Base-by-base conservation (phyloP, 352 stramenopile genomes). In the Phytophthora vignae region DNA sequence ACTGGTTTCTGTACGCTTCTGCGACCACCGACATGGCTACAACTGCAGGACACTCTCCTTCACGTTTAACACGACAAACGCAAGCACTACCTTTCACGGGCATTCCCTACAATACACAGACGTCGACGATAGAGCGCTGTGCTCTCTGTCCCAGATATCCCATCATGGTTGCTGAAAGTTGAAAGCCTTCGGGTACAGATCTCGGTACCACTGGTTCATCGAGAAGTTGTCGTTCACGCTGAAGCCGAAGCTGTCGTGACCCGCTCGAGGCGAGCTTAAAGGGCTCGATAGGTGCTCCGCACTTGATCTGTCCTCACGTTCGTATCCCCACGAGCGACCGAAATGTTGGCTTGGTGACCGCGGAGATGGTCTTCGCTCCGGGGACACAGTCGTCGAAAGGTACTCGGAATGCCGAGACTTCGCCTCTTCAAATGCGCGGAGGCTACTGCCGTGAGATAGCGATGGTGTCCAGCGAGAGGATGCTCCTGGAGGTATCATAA, bases 211-310 rank as follows among this genome's bases (percentile, higher is more conserved):
- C 58, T 77, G 69, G 56, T 50, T 54, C 22, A 77, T 70, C 8
- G 73, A 80, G 61, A 80, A 80, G 50, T 74, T 73, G 60, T 80
- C 69, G 64, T 71, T 61, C 52, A 80, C 33, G 21, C 69, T 77
- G 66, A 75, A 80, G 22, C 48, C 40, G 33, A 77, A 74, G 9
- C 44, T 64, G n/a, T 33, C 66, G 4, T 55, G 19, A 19, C 65
- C 48, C 29, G 67, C 21, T 27, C 17, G 19, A 10, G 17, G 31
- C 0, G 48, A 52, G 31, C 54, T 64, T 8, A 59, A 56, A 6
- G 44, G 42, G 14, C 38, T 27, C 19, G 53, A 49, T 17, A 14
- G 67, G 33, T 9, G 54, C 19, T 58, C 56, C 15, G 8, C 27
- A 71, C 31, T 36, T 17, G 44, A n/a, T 57, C 54, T 31, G 15